These are phyloP conservation scores for Fibroporia radiculosa DNA, from an alignment of 768 basidiomycete genomes.

Conservation along the genomic window DNA sequence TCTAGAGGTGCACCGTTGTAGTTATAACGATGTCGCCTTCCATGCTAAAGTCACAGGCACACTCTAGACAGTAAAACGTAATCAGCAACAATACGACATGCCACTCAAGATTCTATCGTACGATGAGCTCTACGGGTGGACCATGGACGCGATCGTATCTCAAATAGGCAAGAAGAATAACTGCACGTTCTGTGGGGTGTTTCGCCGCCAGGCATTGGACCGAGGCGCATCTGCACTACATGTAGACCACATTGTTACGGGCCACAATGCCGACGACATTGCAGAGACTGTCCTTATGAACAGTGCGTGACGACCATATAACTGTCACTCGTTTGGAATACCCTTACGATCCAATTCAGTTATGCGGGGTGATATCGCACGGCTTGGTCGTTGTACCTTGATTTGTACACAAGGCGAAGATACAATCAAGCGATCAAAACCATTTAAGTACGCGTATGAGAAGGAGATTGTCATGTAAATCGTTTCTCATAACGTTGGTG, in stretches of 20 bases:
- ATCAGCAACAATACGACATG: constrained; percentile 90
- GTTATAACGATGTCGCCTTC: not conserved
- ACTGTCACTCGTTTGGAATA: not conserved
- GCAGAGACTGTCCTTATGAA: constrained; percentile 99
- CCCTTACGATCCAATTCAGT: constrained; percentile 48
- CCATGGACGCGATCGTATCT: constrained; percentile 95
- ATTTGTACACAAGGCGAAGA: constrained; percentile 97
- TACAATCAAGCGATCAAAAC: constrained; percentile 93
- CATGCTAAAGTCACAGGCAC: constrained; percentile 5
- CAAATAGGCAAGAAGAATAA: constrained; percentile 96
- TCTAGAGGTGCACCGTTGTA: constrained; percentile 55
- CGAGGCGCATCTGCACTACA: constrained; percentile 82
- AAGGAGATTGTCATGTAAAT: constrained; percentile 98
- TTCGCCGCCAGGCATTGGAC: constrained; percentile 92
- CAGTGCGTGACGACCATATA: constrained; percentile 49
- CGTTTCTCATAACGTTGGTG: not conserved
- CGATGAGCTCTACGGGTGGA: constrained; percentile 97
- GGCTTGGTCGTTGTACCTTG: constrained; percentile 86
- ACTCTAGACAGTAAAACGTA: constrained; percentile 88
- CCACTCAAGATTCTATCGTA: constrained; percentile 96
- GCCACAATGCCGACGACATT: constrained; percentile 98
- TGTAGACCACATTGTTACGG: constrained; percentile 97
- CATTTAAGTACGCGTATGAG: constrained; percentile 99
- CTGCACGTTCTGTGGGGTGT: constrained; percentile 98
- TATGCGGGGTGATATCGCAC: constrained; percentile 95